Percentiles rank a stretch among this genome's conserved stretches.
Conservation (phyloP, 305 asterid species). For the Fraxinus ornus region DNA sequence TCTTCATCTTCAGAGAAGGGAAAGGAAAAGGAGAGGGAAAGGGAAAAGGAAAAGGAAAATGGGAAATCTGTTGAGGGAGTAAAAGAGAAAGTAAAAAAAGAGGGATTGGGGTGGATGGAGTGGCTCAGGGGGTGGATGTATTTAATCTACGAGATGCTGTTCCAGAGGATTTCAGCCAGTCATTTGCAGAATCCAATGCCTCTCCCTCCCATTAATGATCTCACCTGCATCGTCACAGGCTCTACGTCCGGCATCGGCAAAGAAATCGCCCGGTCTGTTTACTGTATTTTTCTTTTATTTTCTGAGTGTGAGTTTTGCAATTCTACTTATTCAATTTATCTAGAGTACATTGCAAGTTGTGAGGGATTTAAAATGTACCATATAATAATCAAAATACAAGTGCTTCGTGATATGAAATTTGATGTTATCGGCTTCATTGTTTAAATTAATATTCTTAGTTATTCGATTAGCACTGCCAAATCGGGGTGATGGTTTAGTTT, state of each 20-base stretch:
- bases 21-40: slow-evolving; percentile 8
- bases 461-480: background rate
- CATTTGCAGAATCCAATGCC: slow-evolving; percentile 83
- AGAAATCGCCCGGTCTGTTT: slow-evolving; percentile 64
- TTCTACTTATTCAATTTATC: background rate
- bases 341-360: background rate
- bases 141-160: slow-evolving; percentile 68
- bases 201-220: slow-evolving; percentile 71
- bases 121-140: slow-evolving; percentile 83
- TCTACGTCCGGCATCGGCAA: slow-evolving; percentile 95
- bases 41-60: slow-evolving; percentile 28
- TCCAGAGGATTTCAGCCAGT: slow-evolving; percentile 89
- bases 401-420: background rate
- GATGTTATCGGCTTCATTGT: background rate
- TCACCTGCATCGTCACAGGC: slow-evolving; percentile 85
- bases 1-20: slow-evolving; percentile 36
- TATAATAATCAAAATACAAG: background rate
- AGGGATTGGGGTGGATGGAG: slow-evolving; percentile 79
- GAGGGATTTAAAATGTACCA: background rate
- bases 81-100: slow-evolving; percentile 43
- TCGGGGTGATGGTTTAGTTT: background rate
- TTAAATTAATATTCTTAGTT: background rate
- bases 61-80: slow-evolving; percentile 30
- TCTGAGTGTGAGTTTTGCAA: background rate
- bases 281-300: background rate